Conservation (phyloP, 1,139 yeast species). For the Barnettozyma hawaiiensis region DNA sequence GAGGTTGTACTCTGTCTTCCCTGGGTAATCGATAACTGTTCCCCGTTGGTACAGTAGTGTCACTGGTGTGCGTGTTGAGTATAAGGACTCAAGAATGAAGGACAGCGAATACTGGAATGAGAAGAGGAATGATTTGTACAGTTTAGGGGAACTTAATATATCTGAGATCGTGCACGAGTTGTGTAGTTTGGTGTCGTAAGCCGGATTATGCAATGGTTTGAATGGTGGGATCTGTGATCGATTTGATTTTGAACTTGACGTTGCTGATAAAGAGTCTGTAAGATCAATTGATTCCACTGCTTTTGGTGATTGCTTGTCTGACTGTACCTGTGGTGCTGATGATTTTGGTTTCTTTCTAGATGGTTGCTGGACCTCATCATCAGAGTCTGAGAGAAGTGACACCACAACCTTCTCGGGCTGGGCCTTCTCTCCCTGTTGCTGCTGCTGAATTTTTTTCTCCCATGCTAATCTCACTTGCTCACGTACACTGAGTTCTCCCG, state of each 20-base stretch:
- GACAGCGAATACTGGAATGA: slow-evolving; percentile 31
- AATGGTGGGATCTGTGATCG: slow-evolving; percentile 17
- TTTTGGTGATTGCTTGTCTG: neutral
- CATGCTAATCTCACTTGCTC: slow-evolving; percentile 90
- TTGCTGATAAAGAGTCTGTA: neutral
- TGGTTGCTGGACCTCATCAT: slow-evolving; percentile 3
- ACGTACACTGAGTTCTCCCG: slow-evolving; percentile 47
- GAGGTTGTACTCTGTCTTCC: slow-evolving; percentile 17
- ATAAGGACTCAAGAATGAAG: slow-evolving; percentile 24
- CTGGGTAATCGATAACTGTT: slow-evolving; percentile 20
- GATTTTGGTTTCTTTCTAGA: neutral
- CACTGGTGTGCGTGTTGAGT: slow-evolving; percentile 16
- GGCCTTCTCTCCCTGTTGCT: neutral
- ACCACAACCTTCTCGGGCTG: slow-evolving; percentile 1
- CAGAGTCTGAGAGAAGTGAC: slow-evolving; percentile 12
- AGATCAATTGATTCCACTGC: neutral
- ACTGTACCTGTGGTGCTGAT: neutral
- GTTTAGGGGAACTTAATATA: slow-evolving; percentile 23
- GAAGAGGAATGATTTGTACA: slow-evolving; percentile 27
- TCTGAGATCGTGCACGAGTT: slow-evolving; percentile 26
- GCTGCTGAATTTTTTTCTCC: slow-evolving; percentile 72
- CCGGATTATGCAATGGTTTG: slow-evolving; percentile 27
- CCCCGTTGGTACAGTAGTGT: slow-evolving; percentile 29
- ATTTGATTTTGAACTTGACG: too few relatives aligned
- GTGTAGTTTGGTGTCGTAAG: slow-evolving; percentile 25